phyloP scores from a whole-genome alignment of 1,284 basidiomycete species.

The Trichosporon sp. region DNA sequence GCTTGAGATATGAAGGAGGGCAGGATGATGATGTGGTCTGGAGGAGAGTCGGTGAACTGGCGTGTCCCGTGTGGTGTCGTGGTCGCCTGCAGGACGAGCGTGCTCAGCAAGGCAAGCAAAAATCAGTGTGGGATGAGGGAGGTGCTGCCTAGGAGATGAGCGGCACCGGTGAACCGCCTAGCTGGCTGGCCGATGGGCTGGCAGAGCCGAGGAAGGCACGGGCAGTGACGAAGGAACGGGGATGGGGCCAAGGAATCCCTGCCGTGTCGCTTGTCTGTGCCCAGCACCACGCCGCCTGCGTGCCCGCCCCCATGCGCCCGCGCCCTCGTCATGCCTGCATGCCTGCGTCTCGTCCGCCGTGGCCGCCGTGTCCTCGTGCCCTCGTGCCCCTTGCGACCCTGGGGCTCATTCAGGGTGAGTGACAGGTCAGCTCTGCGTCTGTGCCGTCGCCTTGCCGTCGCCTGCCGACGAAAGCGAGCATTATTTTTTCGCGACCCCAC shows the following conservation, averaged over 20 bases:
- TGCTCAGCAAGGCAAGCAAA: slow-evolving; percentile 2
- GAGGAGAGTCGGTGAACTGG: background rate
- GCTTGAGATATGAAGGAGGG: background rate
- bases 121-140: background rate
- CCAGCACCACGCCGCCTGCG: background rate
- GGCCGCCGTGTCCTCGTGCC: background rate
- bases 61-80: background rate
- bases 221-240: background rate
- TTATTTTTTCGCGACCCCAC: slow-evolving; percentile 3
- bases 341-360: background rate
- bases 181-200: background rate
- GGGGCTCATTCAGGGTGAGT: background rate
- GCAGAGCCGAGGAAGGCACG: background rate
- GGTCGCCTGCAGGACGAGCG: background rate
- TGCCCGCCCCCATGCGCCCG: background rate
- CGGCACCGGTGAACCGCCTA: no score
- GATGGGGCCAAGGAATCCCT: background rate
- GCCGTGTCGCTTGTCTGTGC: background rate
- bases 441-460: no score
- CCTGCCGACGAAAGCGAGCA: background rate
- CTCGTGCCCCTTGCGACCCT: background rate
- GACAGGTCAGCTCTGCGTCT: background rate
- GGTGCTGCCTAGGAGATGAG: background rate
- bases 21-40: background rate
- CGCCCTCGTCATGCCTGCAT: background rate